A percentile compares a stretch with the other conserved stretches of the same genome.
Evolutionary conservation across 176 grass and related monocot species (phyloP).

Genomic region (Aechmea fasciata): DNA sequence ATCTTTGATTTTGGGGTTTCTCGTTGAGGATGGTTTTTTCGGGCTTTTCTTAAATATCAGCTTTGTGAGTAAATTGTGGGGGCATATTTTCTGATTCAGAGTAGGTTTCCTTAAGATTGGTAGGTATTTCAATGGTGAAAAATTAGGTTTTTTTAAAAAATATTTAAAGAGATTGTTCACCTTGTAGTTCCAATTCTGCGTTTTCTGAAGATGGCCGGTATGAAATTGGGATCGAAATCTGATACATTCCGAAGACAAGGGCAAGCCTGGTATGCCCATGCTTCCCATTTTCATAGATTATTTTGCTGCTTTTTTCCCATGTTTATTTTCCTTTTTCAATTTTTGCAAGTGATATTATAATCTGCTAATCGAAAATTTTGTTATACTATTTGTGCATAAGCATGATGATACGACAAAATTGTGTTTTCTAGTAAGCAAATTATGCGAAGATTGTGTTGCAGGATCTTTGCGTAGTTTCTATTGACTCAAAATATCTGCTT

Average conservation of each 20-base stretch:
- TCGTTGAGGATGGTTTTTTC: not conserved
- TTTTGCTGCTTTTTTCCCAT: not conserved
- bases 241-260: constrained; percentile 74
- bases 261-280: constrained; percentile 53
- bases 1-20: not conserved
- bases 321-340: not conserved
- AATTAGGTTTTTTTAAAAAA: not conserved
- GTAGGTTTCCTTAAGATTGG: no score
- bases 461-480: no score
- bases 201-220: constrained; percentile 32
- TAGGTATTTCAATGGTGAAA: not conserved
- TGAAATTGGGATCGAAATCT: constrained; percentile 78
- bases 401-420: no score
- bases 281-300: not conserved
- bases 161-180: not conserved
- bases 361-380: not conserved
- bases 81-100: no score
- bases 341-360: constrained; percentile 2
- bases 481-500: no score
- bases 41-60: not conserved
- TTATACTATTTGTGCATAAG: not conserved
- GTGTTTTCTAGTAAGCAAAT: no score
- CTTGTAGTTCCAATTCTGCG: not conserved
- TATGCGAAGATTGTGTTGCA: no score
- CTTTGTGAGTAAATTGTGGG: not conserved